Percentiles rank a stretch among this genome's conserved stretches.
phyloP scores from a whole-genome alignment of 2,329 filamentous ascomycete genomes.

The Beauveria sp. region DNA sequence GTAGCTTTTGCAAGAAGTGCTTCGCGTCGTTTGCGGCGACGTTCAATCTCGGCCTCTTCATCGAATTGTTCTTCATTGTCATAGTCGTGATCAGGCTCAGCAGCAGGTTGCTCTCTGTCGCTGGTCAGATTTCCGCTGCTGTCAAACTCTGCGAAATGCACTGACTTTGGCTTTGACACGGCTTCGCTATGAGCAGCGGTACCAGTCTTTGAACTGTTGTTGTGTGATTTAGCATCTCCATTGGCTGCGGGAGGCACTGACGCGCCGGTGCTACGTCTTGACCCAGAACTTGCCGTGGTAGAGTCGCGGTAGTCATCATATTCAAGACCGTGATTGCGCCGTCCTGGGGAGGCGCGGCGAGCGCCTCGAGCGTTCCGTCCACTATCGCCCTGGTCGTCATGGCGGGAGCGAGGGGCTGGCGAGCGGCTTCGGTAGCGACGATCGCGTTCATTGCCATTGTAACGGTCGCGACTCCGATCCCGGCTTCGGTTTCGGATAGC shows the following conservation, averaged over 20 bases:
- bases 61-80: constrained; percentile 58
- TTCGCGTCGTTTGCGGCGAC: constrained; percentile 75
- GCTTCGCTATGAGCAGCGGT: constrained; percentile 6
- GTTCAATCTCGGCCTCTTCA: constrained; percentile 76
- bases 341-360: neutral
- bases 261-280: constrained; percentile 54
- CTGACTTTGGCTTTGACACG: neutral
- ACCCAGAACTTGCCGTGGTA: constrained; percentile 49
- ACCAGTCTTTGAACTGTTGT: constrained; percentile 33
- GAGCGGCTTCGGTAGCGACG: constrained; percentile 50
- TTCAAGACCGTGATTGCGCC: constrained; percentile 20
- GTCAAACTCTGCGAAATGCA: constrained; percentile 8
- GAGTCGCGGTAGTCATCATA: constrained; percentile 36
- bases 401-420: constrained; percentile 31
- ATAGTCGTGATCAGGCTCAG: constrained; percentile 35
- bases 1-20: constrained; percentile 78
- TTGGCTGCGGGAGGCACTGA: constrained; percentile 50
- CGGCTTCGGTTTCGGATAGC: constrained; percentile 30
- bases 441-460: constrained; percentile 27
- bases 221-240: constrained; percentile 61
- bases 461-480: constrained; percentile 27
- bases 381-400: constrained; percentile 23
- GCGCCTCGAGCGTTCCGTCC: neutral
- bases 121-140: neutral
- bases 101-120: constrained; percentile 13